Base-by-base conservation (phyloP, 768 basidiomycete species). In the Kwoniella bestiolae region DNA sequence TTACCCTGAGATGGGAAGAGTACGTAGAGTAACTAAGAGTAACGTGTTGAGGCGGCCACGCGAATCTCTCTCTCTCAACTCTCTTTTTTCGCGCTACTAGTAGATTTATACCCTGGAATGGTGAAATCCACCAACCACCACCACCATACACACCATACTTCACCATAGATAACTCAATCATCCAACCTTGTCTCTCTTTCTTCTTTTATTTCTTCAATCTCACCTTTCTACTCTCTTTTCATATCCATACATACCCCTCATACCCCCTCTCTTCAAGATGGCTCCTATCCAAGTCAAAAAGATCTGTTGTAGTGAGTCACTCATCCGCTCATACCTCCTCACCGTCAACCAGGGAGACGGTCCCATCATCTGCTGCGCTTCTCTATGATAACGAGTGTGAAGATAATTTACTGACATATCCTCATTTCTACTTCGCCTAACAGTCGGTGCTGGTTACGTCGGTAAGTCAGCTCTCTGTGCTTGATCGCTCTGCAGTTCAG, bases 251-350 rank as follows among this genome's bases (percentile, higher is more conserved):
- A 32, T 16, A 64, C n/a, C n/a, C n/a, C n/a, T n/a, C 7, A 32
- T 28, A 56, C 55, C 57, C 56, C 21, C 41, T 25, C 32, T 44
- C 65, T 41, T 41, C 38, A 41, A 41, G 38, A 80, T 81, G 80
- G 77, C 80, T 60, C 79, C 79, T 56, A 82, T 88, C 68, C 84
- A 85, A 68, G 89, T 93, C 72, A 85, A 86, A 69, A 92, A 88
- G 79, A 90, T 93, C 71, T 92, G 91, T 84, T 93, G 91, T 84
- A 91, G 91, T 93, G 77, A 81, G 91, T 87, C 60, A 63, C 29
- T 23, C 31, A 35, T 50, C 65, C 18, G 32, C 56, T 25, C 4
- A 44, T 4, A n/a, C 31, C 8, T 29, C 35, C 38, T 8, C 26
- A 34, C 46, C 41, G 11, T 18, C 23, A 53, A 25, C 28, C 26